Evolutionary conservation across 768 basidiomycete species (phyloP).

Genomic region (Tulasnella sp.): DNA sequence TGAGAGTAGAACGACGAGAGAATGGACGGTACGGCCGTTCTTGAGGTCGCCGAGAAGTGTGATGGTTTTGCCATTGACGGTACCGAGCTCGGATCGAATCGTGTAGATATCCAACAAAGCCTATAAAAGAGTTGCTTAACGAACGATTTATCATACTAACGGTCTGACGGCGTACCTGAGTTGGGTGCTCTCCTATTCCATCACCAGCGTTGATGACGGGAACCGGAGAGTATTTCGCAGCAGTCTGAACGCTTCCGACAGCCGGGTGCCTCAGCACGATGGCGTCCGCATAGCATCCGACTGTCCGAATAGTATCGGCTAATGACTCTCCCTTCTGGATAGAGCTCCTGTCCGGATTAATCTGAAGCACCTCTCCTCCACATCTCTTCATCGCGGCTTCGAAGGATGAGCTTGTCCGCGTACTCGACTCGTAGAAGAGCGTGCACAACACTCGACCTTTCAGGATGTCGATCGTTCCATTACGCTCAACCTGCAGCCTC

Average conservation of each 20-base stretch:
- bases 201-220: conserved; percentile 97
- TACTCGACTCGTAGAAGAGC: conserved; percentile 94
- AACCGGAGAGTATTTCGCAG: conserved; percentile 93
- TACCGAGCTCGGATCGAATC: conserved; percentile 94
- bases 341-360: conserved; percentile 71
- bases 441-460: conserved; percentile 86
- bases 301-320: conserved; percentile 84
- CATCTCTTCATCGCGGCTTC: conserved; percentile 98
- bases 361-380: conserved; percentile 84
- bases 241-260: conserved; percentile 84
- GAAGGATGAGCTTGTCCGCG: conserved; percentile 89
- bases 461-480: conserved; percentile 76
- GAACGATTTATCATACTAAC: conserved; percentile 7
- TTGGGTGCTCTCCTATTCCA: conserved; percentile 94
- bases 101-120: conserved; percentile 84
- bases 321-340: conserved; percentile 90
- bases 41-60: conserved; percentile 91
- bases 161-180: conserved; percentile 48
- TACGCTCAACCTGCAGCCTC: conserved; percentile 90
- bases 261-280: conserved; percentile 92
- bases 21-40: conserved; percentile 96
- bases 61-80: conserved; percentile 91
- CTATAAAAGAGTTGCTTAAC: conserved; percentile 27
- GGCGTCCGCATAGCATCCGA: conserved; percentile 91
- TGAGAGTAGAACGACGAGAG: conserved; percentile 81